A percentile compares a stretch with the other conserved stretches of the same genome.
Conservation (phyloP, 2,329 filamentous ascomycete species). For the Nothophoma quercina region DNA sequence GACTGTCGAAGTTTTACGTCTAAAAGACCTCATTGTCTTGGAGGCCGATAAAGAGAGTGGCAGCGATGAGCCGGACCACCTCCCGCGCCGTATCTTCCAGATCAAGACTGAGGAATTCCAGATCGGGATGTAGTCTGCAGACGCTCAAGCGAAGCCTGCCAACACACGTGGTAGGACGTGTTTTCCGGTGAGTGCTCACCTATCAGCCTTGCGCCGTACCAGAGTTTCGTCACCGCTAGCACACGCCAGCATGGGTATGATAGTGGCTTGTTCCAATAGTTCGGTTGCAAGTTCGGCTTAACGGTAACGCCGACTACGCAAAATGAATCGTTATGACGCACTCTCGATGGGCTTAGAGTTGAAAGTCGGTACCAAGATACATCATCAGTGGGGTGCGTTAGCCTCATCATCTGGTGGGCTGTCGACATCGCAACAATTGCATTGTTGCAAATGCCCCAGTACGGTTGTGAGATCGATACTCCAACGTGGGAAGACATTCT, state of each 20-base stretch:
- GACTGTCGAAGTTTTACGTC: not conserved
- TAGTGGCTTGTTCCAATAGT: slow-evolving; percentile 15
- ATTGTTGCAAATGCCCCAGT: not conserved
- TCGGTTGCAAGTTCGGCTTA: slow-evolving; percentile 3
- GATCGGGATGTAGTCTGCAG: not conserved
- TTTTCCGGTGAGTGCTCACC: not conserved
- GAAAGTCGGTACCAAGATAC: not conserved
- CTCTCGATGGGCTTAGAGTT: not conserved
- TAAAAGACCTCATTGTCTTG: not conserved
- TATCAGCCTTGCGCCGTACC: slow-evolving; percentile 15
- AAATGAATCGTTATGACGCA: not conserved
- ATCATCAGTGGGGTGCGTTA: not conserved
- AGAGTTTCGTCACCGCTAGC: slow-evolving; percentile 3
- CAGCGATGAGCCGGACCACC: not conserved
- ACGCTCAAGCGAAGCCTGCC: not conserved
- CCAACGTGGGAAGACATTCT: not conserved
- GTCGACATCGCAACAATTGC: not conserved
- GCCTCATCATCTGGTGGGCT: not conserved
- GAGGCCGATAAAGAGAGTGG: not conserved
- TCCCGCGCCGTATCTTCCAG: not conserved
- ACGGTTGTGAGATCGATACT: not conserved
- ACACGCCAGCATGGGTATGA: not conserved
- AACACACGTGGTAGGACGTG: slow-evolving; percentile 4
- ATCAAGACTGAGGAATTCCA: not conserved
- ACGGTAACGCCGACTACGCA: slow-evolving; percentile 8